Base-by-base conservation (phyloP, 805 yeast genomes). In the Clavispora santaluciae region DNA sequence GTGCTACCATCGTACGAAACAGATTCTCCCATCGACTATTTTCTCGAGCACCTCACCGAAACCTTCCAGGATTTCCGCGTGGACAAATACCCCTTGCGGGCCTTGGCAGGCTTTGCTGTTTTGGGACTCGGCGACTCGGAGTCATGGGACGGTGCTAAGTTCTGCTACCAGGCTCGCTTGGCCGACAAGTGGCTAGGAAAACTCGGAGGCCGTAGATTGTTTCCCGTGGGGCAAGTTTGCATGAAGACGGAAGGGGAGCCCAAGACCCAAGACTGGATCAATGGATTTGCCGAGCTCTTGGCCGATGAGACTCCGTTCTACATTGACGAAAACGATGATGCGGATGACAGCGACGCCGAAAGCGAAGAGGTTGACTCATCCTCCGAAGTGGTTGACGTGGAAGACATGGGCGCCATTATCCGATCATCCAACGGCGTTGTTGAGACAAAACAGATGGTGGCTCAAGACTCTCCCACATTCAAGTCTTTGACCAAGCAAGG, bases 401-500 rank as follows among this genome's bases (percentile, higher is more conserved):
- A 89, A 60, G 97, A 89, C 52, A 79, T 88, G 78, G 95, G 95
- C 12, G 70, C 72, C 39, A 66, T 78, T 11, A 77, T 79, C 40
- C 64, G 62, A 48, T 65, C 56, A 66, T 54, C 61, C 12, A 62
- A 58, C 9, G 54, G 56, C 1, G 34, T 39, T 4, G 37, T 34
- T 15, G 55, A 59, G 33, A 49, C 60, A 12, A 89, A 89, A 58
- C 79, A 86, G 60, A 89, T 89, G 97, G 95, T 89, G 34, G 87
- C 95, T 3, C 76, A 83, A 50, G 81, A 84, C 49, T 86, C 95
- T 1, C 96, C 96, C 21, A 89, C 97, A 1, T 89, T 70, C 61
- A 86, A 85, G 46, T 81, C 93, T 6, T 70, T 89, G 40, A 90
- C 96, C 0, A 89, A 89, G 54, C 97, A 89, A 64, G 97, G 97